Percentiles rank a stretch among this genome's conserved stretches.
These are phyloP conservation scores for Graphilbum ipis-grandicollis DNA, from an alignment of 2,329 filamentous ascomycete species.

Conservation along the genomic window DNA sequence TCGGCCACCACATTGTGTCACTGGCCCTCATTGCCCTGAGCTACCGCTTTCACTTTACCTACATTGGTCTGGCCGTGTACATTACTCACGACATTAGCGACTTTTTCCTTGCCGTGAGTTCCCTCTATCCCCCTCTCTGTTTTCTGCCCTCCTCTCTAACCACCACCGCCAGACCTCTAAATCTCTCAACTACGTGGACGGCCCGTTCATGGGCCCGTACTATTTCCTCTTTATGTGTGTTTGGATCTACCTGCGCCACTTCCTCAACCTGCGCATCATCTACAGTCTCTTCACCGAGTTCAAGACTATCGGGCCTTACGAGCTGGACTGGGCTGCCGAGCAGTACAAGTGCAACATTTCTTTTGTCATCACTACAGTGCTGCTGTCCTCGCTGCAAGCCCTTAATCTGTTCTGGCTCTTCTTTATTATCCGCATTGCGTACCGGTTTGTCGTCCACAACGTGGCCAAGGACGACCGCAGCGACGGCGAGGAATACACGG, in stretches of 20 bases:
- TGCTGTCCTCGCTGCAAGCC: constrained; percentile 52
- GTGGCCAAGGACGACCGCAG: constrained; percentile 54
- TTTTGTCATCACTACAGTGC: constrained; percentile 46
- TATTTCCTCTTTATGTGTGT: constrained; percentile 65
- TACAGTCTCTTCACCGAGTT: constrained; percentile 61
- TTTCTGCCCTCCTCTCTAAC: constrained; percentile 5
- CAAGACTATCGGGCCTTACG: constrained; percentile 55
- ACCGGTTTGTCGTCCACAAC: constrained; percentile 46
- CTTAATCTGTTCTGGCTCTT: constrained; percentile 73
- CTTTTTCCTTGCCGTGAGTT: constrained; percentile 77
- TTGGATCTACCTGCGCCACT: constrained; percentile 86
- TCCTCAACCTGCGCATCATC: constrained; percentile 62
- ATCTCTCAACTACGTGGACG: constrained; percentile 77
- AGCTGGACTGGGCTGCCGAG: constrained; percentile 56
- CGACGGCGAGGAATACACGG: constrained; percentile 48
- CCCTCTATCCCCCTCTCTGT: not conserved
- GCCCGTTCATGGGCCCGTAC: constrained; percentile 61
- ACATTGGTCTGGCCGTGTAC: constrained; percentile 86
- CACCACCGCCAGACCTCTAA: constrained; percentile 96
- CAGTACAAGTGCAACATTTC: constrained; percentile 63
- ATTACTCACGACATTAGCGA: constrained; percentile 89
- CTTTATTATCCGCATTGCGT: constrained; percentile 59
- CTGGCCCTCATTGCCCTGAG: constrained; percentile 67
- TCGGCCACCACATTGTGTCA: constrained; percentile 82
- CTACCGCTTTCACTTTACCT: constrained; percentile 94